Evolutionary conservation across 2,329 filamentous ascomycete genomes (phyloP).

Genomic region (Cytospora schulzeri): DNA sequence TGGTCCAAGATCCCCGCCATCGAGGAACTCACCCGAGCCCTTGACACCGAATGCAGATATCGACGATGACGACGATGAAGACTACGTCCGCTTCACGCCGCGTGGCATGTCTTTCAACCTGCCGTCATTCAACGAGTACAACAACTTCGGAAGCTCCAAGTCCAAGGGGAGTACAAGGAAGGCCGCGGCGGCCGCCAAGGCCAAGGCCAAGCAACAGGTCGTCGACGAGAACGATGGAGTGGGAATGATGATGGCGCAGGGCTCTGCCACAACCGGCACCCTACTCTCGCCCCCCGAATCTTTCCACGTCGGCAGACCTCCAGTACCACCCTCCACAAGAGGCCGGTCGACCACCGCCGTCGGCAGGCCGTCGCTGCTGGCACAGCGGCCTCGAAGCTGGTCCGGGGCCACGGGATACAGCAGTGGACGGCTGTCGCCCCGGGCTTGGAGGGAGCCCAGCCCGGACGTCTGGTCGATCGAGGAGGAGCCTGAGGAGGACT

Average conservation of each 20-base stretch:
- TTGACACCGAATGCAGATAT: constrained; percentile 37
- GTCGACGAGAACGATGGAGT: constrained; percentile 22
- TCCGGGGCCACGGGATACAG: constrained; percentile 27
- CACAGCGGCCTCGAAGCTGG: constrained; percentile 34
- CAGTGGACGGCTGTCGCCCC: constrained; percentile 44
- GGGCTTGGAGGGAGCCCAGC: constrained; percentile 60
- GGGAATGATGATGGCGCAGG: constrained; percentile 25
- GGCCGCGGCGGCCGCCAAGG: constrained; percentile 19
- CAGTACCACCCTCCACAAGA: constrained; percentile 25
- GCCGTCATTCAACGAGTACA: constrained; percentile 35
- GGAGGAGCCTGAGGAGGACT: constrained; percentile 59
- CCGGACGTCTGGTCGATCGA: constrained; percentile 63
- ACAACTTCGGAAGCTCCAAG: constrained; percentile 25
- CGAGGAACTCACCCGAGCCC: constrained; percentile 46
- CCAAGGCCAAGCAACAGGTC: constrained; percentile 26
- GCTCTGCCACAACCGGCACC: constrained; percentile 30
- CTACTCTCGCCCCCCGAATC: constrained; percentile 36
- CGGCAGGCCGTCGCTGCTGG: constrained; percentile 38
- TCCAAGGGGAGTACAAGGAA: constrained; percentile 20
- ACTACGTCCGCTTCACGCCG: constrained; percentile 46
- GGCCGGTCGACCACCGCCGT: constrained; percentile 36
- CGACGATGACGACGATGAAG: constrained; percentile 48
- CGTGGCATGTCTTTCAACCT: constrained; percentile 39
- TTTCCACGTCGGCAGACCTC: constrained; percentile 19
- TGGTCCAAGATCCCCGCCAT: constrained; percentile 35